phyloP scores from a whole-genome alignment of 179 eudicot genomes.

The Carnegiea gigantea region DNA sequence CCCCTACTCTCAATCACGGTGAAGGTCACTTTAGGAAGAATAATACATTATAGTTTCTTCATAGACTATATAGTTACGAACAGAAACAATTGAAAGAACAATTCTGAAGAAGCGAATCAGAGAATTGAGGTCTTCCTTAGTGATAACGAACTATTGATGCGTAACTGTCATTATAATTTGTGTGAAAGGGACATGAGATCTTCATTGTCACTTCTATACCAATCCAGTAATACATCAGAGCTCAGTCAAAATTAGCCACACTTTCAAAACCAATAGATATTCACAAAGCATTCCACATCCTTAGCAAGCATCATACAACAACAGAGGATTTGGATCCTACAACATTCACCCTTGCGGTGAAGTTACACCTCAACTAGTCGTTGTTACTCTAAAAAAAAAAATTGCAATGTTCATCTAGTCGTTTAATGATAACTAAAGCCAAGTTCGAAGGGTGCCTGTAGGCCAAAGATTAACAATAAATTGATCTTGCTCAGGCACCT shows the following conservation, averaged over 20 bases:
- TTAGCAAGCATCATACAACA: not conserved
- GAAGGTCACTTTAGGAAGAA: no score
- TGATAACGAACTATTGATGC: not conserved
- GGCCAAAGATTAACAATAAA: conserved; percentile 27
- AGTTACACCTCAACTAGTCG: conserved; percentile 22
- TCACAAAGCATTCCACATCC: not conserved
- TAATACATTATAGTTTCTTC: not conserved
- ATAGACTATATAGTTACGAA: not conserved
- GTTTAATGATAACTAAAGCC: conserved; percentile 15
- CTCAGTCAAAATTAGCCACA: not conserved
- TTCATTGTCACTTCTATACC: conserved; percentile 1
- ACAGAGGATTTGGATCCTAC: not conserved
- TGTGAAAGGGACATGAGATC: not conserved
- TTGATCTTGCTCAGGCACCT: conserved; percentile 10
- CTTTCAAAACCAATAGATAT: not conserved
- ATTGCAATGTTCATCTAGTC: not conserved
- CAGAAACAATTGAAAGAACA: no score
- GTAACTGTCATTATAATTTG: not conserved
- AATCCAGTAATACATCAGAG: not conserved
- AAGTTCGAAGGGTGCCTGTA: conserved; percentile 46
- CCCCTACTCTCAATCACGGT: no score
- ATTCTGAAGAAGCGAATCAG: no score
- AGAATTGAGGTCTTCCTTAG: no score
- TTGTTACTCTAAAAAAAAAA: conserved; percentile 21
- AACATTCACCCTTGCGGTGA: conserved; percentile 12